A percentile compares a stretch with the other conserved stretches of the same genome.
Conservation (phyloP, 2,329 filamentous ascomycete species). For the Fusarium chlamydosporum region DNA sequence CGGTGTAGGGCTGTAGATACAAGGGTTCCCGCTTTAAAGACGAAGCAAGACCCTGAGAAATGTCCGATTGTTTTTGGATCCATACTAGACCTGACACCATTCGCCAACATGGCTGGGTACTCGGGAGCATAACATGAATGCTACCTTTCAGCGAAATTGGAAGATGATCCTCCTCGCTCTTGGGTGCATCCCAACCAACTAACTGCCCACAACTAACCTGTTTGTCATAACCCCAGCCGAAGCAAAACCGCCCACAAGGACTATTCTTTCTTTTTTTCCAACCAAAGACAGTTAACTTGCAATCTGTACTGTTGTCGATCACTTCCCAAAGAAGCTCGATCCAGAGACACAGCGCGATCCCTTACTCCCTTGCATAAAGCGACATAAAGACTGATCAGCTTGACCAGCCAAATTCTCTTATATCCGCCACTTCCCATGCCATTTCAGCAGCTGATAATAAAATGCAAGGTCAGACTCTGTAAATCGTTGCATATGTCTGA, state of each 20-base stretch:
- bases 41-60: background rate
- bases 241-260: background rate
- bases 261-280: background rate
- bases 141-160: background rate
- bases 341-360: background rate
- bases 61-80: background rate
- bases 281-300: background rate
- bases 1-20: no score
- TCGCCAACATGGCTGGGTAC: background rate
- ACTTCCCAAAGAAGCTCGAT: accelerated
- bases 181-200: background rate
- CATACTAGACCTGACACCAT: background rate
- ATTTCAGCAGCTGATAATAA: background rate
- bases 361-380: background rate
- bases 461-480: background rate
- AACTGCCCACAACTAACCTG: background rate
- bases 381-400: background rate
- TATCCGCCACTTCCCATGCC: background rate
- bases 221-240: background rate
- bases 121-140: background rate
- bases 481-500: background rate
- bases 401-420: background rate
- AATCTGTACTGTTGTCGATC: background rate
- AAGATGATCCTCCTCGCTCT: background rate
- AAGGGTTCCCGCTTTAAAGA: no score